phyloP scores from a whole-genome alignment of 1,284 basidiomycete species.

The Taiwanofungus camphoratus region DNA sequence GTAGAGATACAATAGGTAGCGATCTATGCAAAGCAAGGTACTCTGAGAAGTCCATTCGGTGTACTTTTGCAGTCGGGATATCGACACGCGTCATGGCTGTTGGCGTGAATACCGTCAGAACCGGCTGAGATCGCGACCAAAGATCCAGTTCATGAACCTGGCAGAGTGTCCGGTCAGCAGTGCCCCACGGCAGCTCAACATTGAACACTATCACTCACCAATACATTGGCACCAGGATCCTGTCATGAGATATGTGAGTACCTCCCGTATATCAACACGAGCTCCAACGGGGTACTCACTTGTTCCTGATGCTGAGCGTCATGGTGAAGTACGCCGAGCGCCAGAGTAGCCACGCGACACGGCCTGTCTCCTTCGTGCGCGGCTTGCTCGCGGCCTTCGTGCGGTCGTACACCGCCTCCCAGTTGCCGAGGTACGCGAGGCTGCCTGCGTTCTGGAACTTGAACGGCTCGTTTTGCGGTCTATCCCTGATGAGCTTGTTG shows the following conservation, averaged over 20 bases:
- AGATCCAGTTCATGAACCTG: conserved; percentile 67
- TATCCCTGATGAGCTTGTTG: conserved; percentile 51
- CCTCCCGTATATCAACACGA: neutral
- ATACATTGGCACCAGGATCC: conserved; percentile 68
- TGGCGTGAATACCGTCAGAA: no score
- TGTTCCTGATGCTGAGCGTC: conserved; percentile 74
- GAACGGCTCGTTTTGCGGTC: conserved; percentile 43
- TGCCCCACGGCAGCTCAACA: neutral
- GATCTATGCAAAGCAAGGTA: no score
- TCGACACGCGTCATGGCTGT: no score
- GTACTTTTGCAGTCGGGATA: no score
- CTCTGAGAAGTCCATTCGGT: no score
- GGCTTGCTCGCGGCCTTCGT: conserved; percentile 46
- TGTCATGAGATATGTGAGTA: conserved; percentile 20
- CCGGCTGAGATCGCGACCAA: conserved; percentile 75
- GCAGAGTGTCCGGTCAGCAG: no score
- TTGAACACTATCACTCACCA: conserved; percentile 40
- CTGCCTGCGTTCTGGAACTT: conserved; percentile 69
- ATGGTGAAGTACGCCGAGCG: conserved; percentile 76
- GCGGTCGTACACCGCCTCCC: conserved; percentile 75
- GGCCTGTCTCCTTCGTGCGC: conserved; percentile 61
- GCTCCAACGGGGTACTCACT: conserved; percentile 25
- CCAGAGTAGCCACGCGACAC: conserved; percentile 77
- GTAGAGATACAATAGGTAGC: no score
- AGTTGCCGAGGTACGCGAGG: conserved; percentile 78